Base-by-base conservation (phyloP, 1,284 basidiomycete genomes). In the Moniliella sp. region DNA sequence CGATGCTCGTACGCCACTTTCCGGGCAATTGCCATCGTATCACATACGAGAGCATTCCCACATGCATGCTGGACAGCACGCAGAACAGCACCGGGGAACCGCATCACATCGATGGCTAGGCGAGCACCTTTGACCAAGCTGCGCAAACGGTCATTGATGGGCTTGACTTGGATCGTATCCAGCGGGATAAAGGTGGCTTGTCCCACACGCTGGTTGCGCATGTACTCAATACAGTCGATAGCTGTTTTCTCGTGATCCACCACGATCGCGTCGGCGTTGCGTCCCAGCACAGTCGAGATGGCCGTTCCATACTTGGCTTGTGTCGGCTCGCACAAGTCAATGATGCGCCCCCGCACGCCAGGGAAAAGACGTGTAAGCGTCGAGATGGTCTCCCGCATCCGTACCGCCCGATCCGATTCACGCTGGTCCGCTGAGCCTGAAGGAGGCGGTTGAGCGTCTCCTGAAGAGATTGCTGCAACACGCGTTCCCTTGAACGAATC, bases 151-250 rank as follows among this genome's bases (percentile, higher is more conserved):
- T 97, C 91, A 44, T 88, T 86, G 45, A 86, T 70, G 1, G 82
- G 76, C 60, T 88, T 91, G 29, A 78, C 76, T 53, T 84, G 79
- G 45, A 97, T 86, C 1, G 81, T 86, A 60, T 97, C 86, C 7
- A 99, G 74, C 0, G 91, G 91, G 30, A 97, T 76, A 65, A 97
- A 97, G 0, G 88, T 97, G 4, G 84, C 84, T 62, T 84, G 81
- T 1, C 88, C 88, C 0, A 77, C 74, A 18, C 86, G 77, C 62
- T 93, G 83, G 50, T 78, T 83, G 40, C 83, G 77, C 69, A 99
- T 74, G 61, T 93, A 94, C 76, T 86, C 52, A 51, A 97, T 93
- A 62, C 91, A 97, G 50, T 88, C 82, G 41, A 94, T 91, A 1
- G 83, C 91, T 0, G 81, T 86, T 63, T 80, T 82, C 65, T 97